Conservation (phyloP, 306 rosid genomes). For the Trichosanthes cucumerina region DNA sequence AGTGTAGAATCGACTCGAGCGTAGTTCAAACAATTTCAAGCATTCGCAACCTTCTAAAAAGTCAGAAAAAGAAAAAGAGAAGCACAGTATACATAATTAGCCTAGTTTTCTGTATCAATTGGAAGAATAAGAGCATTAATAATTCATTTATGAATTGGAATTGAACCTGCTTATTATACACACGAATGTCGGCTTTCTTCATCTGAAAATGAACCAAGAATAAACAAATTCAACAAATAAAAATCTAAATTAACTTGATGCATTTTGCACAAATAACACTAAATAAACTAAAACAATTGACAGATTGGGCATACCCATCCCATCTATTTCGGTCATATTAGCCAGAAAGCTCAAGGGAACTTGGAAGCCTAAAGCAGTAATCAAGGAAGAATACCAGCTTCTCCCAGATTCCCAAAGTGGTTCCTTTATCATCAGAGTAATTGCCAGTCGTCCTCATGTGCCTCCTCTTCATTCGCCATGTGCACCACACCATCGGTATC, state of each 20-base stretch:
- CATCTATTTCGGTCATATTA: not conserved
- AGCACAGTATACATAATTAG: no score
- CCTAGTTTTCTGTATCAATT: not conserved
- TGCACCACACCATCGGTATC: slow-evolving; percentile 18
- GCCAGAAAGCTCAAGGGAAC: not conserved
- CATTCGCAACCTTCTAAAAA: no score
- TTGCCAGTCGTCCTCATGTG: slow-evolving; percentile 83
- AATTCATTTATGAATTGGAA: slow-evolving; percentile 5
- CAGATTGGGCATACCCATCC: not conserved
- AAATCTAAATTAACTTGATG: not conserved
- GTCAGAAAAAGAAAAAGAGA: no score
- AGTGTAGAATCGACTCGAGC: no score
- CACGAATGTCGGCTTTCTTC: not conserved
- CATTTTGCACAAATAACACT: not conserved
- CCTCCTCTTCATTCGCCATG: slow-evolving; percentile 17
- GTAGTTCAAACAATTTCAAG: no score
- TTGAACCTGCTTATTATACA: slow-evolving; percentile 3
- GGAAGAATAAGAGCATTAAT: not conserved
- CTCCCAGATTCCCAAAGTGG: not conserved
- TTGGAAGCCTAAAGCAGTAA: not conserved
- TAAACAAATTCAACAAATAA: not conserved
- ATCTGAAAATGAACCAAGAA: not conserved
- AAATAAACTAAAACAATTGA: not conserved
- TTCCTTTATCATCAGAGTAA: slow-evolving; percentile 31
- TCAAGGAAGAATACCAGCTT: not conserved